Conservation (phyloP, 352 stramenopile species). For the Thalassiosira mediterranea region DNA sequence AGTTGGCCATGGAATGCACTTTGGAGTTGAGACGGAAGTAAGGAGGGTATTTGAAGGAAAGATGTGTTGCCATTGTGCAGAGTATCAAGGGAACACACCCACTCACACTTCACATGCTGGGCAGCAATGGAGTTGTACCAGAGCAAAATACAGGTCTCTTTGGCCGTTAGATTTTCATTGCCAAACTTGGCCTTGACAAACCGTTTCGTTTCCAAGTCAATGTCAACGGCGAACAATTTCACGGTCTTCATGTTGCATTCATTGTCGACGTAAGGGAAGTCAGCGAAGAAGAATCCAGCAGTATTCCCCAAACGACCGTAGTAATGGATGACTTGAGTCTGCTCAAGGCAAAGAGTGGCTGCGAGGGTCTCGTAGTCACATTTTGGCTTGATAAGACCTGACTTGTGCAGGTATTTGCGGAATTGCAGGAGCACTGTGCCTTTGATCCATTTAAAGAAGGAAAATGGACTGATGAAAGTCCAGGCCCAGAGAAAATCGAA, state of each 20-base stretch:
- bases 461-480: too few species aligned
- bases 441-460: too few species aligned
- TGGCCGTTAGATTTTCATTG: constrained; percentile 15
- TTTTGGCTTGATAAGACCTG: too few species aligned
- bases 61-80: too few species aligned
- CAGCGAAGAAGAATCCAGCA: constrained; percentile 34
- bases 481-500: too few species aligned
- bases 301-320: constrained; percentile 10
- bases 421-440: too few species aligned
- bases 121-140: constrained; percentile 36
- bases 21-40: too few species aligned
- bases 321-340: constrained; percentile 28
- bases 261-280: constrained; percentile 36
- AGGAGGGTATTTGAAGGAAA: too few species aligned
- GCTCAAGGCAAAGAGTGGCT: constrained; percentile 10
- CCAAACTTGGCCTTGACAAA: constrained; percentile 37
- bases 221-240: constrained; percentile 35
- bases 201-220: constrained; percentile 44
- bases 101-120: too few species aligned
- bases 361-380: too few species aligned
- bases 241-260: constrained; percentile 16
- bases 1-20: constrained; percentile 16
- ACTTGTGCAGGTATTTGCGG: too few species aligned
- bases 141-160: constrained; percentile 28
- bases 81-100: too few species aligned